Evolutionary conservation across 2,329 filamentous ascomycete species (phyloP).

Genomic region (Daldinia sp.): DNA sequence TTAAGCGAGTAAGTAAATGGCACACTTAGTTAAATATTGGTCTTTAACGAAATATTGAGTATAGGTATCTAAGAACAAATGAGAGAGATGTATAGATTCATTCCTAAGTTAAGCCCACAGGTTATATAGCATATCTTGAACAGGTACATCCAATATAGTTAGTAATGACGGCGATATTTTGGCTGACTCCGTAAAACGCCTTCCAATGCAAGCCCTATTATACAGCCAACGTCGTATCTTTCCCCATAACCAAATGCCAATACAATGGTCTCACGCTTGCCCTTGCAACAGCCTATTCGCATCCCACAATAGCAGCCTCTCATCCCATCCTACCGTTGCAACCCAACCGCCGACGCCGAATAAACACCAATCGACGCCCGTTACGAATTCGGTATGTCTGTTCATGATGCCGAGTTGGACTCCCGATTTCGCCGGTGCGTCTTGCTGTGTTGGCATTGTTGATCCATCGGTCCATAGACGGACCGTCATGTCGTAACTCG

Average conservation of each 20-base stretch:
- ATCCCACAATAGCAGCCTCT: slow-evolving; percentile 91
- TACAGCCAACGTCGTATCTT: neutral
- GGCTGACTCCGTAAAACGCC: slow-evolving; percentile 29
- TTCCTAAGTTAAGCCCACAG: neutral
- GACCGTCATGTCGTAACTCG: slow-evolving; percentile 98
- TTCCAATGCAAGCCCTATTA: slow-evolving; percentile 22
- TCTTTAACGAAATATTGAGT: neutral
- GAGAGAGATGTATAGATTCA: neutral
- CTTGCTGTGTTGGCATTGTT: slow-evolving; percentile 48
- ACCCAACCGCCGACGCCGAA: slow-evolving; percentile 97
- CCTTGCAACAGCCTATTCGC: slow-evolving; percentile 57
- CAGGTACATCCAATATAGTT: neutral
- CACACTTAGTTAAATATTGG: neutral
- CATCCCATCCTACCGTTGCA: slow-evolving; percentile 93
- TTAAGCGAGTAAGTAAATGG: neutral
- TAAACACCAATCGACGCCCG: slow-evolving; percentile 96
- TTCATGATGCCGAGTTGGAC: slow-evolving; percentile 87
- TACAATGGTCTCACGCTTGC: slow-evolving; percentile 10
- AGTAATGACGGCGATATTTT: neutral
- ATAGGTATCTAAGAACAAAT: neutral
- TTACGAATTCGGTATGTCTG: slow-evolving; percentile 92
- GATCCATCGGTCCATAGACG: slow-evolving; percentile 87
- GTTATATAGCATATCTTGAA: neutral
- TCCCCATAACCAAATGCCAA: neutral
- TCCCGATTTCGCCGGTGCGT: slow-evolving; percentile 59